Base-by-base conservation (phyloP, 106 monocot genomes). In the Agapanthus africanus region DNA sequence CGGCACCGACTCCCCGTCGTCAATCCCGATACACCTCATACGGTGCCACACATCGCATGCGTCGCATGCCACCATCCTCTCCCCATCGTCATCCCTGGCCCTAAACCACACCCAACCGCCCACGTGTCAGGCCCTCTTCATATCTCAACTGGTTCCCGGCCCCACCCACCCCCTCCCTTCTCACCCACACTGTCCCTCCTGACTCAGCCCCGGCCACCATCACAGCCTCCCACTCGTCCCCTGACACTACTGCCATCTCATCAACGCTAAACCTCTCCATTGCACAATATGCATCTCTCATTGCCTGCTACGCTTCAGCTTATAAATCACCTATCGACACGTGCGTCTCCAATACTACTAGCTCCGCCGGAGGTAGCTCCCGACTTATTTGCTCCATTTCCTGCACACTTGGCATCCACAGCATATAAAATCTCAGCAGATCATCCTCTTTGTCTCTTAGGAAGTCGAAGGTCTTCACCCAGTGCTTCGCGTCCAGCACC, bases 51-150 rank as follows among this genome's bases (percentile, higher is more conserved):
- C 82, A 57, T 87, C 89, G 75, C 97, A 99, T 4, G 74, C 79
- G 51, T 99, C 91, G 71, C 97, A 99, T 0, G 92, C 86, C 73
- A 92, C 86, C 97, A 99, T 99, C 65, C 97, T 73, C 84, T 99
- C 97, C 46, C 97, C 97, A 40, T 99, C 97, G 65, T 90, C 97
- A 54, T 99, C 97, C 67, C 72, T 68, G 4, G 92, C 92, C 30
- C 97, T 84, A 74, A 92, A 99, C 54, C 39, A 70, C 97, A 99
- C 1, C 74, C 82, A 71, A 92, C 92, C 13, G 74, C 57, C 89
- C 91, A 86, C 42, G 59, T 67, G n/a, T 97, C 89, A 13, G 34
- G 79, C 1, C 91, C 91, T 82, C 91, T 66, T 92, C 89, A 76
- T 84, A 91, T 79, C 76, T 66, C 49, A 85, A 71, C 42, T 32